Evolutionary conservation across 768 basidiomycete genomes (phyloP).

Genomic region (Lyophyllum decastes): DNA sequence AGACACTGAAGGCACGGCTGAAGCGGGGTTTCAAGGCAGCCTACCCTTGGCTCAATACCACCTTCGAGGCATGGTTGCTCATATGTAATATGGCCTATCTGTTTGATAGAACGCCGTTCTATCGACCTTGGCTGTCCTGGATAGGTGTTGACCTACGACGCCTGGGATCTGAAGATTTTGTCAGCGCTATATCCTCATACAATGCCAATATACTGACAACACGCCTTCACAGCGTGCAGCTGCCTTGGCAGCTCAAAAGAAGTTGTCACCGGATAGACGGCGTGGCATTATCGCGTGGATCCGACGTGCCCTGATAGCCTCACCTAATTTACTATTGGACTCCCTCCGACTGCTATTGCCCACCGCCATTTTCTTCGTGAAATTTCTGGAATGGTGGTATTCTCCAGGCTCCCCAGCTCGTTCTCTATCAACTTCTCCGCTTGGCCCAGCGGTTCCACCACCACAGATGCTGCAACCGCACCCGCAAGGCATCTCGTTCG

Average conservation of each 20-base stretch:
- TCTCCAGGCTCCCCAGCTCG: constrained; percentile 88
- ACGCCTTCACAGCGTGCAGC: constrained; percentile 40
- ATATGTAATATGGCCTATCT: constrained; percentile 87
- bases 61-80: constrained; percentile 82
- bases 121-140: constrained; percentile 91
- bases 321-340: constrained; percentile 70
- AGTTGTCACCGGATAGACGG: constrained; percentile 25
- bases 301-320: constrained; percentile 46
- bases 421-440: constrained; percentile 60
- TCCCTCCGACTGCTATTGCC: constrained; percentile 81
- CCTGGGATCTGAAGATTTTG: constrained; percentile 76
- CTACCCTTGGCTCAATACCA: constrained; percentile 83
- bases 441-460: constrained; percentile 74
- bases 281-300: constrained; percentile 44
- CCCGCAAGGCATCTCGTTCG: constrained; percentile 67
- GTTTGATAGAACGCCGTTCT: constrained; percentile 82
- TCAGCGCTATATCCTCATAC: constrained; percentile 35
- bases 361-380: constrained; percentile 91
- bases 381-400: constrained; percentile 99
- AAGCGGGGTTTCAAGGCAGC: constrained; percentile 65
- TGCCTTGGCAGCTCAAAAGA: constrained; percentile 32
- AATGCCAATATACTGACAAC: not conserved
- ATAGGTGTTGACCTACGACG: constrained; percentile 83
- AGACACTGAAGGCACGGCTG: constrained; percentile 57
- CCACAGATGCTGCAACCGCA: constrained; percentile 77